Evolutionary conservation across 2,329 filamentous ascomycete species (phyloP).

Genomic region (Lachnellula suecica): DNA sequence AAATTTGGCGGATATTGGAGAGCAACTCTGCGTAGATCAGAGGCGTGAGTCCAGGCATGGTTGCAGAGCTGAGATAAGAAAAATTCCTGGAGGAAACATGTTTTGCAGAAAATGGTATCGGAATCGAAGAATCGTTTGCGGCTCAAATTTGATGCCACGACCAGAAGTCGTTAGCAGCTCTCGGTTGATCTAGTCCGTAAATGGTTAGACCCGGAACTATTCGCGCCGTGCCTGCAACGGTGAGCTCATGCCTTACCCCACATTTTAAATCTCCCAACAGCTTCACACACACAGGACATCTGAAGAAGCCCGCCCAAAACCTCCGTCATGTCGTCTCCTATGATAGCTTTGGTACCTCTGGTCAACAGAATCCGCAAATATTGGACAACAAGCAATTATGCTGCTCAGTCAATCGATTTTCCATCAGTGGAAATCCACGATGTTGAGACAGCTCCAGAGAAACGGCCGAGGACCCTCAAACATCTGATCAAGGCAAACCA

Average conservation of each 20-base stretch:
- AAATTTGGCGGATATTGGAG: conserved; percentile 63
- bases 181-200: background rate
- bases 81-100: background rate
- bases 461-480: conserved; percentile 79
- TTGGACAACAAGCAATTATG: conserved; percentile 28
- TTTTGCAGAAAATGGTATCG: too few relatives aligned
- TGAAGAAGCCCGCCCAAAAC: conserved; percentile 1
- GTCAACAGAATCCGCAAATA: conserved; percentile 38
- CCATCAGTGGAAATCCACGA: conserved; percentile 72
- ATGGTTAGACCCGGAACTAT: background rate
- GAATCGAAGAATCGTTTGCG: background rate
- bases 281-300: conserved; percentile 18
- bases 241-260: conserved; percentile 17
- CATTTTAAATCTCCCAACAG: conserved; percentile 17
- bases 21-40: conserved; percentile 64
- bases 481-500: conserved; percentile 92
- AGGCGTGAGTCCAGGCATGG: conserved; percentile 15
- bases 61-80: background rate
- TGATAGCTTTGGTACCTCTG: conserved; percentile 44
- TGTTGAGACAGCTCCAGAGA: conserved; percentile 78
- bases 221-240: background rate
- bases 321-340: conserved; percentile 36
- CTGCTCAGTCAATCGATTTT: conserved; percentile 49
- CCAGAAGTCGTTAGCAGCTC: background rate
- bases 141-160: background rate